phyloP scores from a whole-genome alignment of 1,284 basidiomycete genomes.

The Cryptococcus sp. region DNA sequence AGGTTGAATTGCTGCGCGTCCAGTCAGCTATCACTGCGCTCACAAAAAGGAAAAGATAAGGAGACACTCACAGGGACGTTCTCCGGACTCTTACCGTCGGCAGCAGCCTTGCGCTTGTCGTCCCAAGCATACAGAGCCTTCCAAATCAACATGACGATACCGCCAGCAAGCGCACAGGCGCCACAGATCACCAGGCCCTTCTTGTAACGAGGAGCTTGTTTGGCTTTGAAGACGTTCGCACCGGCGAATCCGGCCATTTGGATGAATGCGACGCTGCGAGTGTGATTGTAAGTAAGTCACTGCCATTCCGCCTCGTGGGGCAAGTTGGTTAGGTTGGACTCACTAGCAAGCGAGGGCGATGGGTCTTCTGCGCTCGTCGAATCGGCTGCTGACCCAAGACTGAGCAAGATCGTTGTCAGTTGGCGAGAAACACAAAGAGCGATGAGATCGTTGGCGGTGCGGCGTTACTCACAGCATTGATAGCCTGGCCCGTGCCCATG shows the following conservation, averaged over 20 bases:
- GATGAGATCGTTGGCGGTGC: neutral
- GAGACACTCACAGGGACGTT: too few species aligned
- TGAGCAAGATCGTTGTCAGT: neutral
- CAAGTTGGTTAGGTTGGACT: neutral
- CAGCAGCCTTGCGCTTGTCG: constrained; percentile 6
- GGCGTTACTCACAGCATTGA: constrained; percentile 23
- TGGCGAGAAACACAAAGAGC: too few species aligned
- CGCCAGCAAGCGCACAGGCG: constrained; percentile 17
- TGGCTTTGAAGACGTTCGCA: constrained; percentile 21
- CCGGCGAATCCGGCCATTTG: constrained; percentile 27
- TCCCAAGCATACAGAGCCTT: constrained; percentile 21
- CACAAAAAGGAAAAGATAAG: too few species aligned
- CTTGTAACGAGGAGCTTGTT: constrained; percentile 22
- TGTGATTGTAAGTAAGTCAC: neutral
- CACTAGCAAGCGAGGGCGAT: constrained; percentile 22
- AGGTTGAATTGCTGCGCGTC: too few species aligned
- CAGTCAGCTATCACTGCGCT: too few species aligned
- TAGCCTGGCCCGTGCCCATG: constrained; percentile 26
- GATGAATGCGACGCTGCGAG: constrained; percentile 20
- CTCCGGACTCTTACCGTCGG: neutral
- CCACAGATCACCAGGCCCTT: constrained; percentile 22
- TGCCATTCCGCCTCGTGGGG: too few species aligned
- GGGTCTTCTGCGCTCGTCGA: constrained; percentile 23
- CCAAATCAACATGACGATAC: constrained; percentile 20
- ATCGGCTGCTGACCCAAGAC: constrained; percentile 25